Percentiles rank a stretch among this genome's conserved stretches.
These are phyloP conservation scores for Malus sylvestris DNA, from an alignment of 306 rosid genomes.

Conservation along the genomic window DNA sequence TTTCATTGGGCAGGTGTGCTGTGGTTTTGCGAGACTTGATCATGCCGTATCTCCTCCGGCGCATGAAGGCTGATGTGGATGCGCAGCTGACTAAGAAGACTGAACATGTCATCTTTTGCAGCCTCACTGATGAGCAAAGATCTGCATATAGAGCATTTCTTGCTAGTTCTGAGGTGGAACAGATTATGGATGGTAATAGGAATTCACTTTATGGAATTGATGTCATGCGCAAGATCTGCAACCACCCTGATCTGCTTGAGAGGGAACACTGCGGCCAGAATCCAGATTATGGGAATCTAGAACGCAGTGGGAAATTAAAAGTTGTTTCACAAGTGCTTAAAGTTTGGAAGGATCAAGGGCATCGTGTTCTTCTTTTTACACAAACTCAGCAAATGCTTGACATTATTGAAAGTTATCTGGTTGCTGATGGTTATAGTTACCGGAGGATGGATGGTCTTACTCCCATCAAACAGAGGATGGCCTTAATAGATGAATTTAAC, in stretches of 20 bases:
- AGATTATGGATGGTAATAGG: conserved; percentile 71
- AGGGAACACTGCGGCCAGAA: conserved; percentile 68
- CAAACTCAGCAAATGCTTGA: conserved; percentile 98
- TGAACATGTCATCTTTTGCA: conserved; percentile 95
- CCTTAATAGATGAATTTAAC: conserved; percentile 93
- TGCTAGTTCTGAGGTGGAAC: conserved; percentile 97
- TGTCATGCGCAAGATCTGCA: conserved; percentile 94
- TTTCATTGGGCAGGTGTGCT: conserved; percentile 71
- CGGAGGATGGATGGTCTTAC: conserved; percentile 95
- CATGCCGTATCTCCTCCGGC: conserved; percentile 95
- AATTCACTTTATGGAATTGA: conserved; percentile 95
- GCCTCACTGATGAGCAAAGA: conserved; percentile 80
- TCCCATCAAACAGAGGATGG: conserved; percentile 91
- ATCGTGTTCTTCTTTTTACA: conserved; percentile 84
- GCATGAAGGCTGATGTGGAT: conserved; percentile 96
- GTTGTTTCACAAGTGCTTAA: conserved; percentile 87
- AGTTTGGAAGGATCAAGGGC: conserved; percentile 98
- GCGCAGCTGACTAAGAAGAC: conserved; percentile 94
- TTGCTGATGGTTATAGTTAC: conserved; percentile 50
- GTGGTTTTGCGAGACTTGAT: conserved; percentile 91
- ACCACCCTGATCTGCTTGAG: conserved; percentile 98
- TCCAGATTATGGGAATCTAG: conserved; percentile 94
- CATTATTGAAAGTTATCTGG: conserved; percentile 64
- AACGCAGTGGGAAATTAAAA: conserved; percentile 94
- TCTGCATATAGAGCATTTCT: conserved; percentile 91